Evolutionary conservation across 1,284 basidiomycete species (phyloP).

Genomic region (Melampsora larici-populina): DNA sequence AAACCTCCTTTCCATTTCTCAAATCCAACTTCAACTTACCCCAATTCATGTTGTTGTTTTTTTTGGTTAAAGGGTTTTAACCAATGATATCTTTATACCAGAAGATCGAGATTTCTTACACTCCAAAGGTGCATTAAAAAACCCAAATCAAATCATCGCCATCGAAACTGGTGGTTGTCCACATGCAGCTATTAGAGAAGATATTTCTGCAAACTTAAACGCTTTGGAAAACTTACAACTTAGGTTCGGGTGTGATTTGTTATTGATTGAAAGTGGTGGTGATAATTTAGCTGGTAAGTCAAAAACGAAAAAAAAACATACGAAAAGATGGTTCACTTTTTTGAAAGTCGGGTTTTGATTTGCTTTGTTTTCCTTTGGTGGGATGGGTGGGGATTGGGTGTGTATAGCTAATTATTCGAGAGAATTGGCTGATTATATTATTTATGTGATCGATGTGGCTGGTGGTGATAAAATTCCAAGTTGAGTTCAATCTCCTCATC

Average conservation of each 20-base stretch:
- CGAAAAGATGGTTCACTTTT: no score
- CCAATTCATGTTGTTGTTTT: no score
- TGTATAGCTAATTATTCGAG: conserved; percentile 79
- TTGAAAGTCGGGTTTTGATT: no score
- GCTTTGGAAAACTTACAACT: conserved; percentile 92
- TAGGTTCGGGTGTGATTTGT: conserved; percentile 59
- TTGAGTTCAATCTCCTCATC: no score
- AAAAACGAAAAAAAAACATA: no score
- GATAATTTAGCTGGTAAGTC: conserved; percentile 77
- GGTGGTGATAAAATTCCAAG: conserved; percentile 95
- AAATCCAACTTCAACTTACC: no score
- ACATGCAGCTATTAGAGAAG: conserved; percentile 65
- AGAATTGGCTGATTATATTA: conserved; percentile 95
- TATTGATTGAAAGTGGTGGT: conserved; percentile 80
- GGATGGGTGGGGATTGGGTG: no score
- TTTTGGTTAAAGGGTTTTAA: conserved; percentile 70
- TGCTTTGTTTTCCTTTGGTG: no score
- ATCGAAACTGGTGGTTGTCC: conserved; percentile 71
- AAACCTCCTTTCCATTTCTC: no score
- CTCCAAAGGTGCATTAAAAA: conserved; percentile 78
- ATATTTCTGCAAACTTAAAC: conserved; percentile 93
- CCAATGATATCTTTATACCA: conserved; percentile 94
- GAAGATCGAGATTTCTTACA: conserved; percentile 98
- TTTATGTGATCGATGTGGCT: conserved; percentile 69
- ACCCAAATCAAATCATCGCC: conserved; percentile 76